Base-by-base conservation (phyloP, 495 filamentous ascomycete species). In the Aspergillus mulundensis region DNA sequence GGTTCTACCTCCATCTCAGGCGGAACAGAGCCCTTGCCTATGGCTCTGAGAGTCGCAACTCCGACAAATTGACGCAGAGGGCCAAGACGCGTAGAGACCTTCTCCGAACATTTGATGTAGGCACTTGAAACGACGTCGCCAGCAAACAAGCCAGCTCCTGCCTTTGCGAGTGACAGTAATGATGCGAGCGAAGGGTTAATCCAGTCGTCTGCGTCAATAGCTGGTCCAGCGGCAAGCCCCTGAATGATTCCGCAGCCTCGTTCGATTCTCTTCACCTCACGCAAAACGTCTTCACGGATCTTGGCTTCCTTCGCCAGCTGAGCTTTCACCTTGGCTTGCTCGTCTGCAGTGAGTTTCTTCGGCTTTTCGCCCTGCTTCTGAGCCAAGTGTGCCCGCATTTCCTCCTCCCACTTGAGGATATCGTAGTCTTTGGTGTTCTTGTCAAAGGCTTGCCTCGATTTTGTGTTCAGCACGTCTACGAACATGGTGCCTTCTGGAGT, bases 371-470 rank as follows among this genome's bases (percentile, higher is more conserved):
- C 95, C 72, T 91, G 94, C 77, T 97, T 98, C 61, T 89, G 77
- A 20, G 90, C 92, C 39, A 98, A 73, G 63, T 97, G 91, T 32
- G 83, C 81, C 45, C 91, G 75, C n/a, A 97, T 80, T 54, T 97
- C 94, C 63, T 89, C 85, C 69, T 98, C 94, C 94, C 94, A 98
- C 72, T 96, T 97, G 47, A 96, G 65, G 1, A 89, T 96, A 62
- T 97, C 88, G 58, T 96, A 95, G 66, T 97, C 94, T 67, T 89
- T 96, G 19, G 77, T 84, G 61, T 87, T 96, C 70, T 89, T 96
- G 63, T 89, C 82, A 7, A 88, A 81, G 14, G 82, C 64, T n/a
- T 77, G 79, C 61, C 85, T 84, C 2, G 76, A 73, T 67, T 93
- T 93, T 62, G 84, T 88, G 28, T 86, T 88, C 5, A 98, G 77